Base-by-base conservation (phyloP, 1,284 basidiomycete species). In the Sanghuangporus baumii region DNA sequence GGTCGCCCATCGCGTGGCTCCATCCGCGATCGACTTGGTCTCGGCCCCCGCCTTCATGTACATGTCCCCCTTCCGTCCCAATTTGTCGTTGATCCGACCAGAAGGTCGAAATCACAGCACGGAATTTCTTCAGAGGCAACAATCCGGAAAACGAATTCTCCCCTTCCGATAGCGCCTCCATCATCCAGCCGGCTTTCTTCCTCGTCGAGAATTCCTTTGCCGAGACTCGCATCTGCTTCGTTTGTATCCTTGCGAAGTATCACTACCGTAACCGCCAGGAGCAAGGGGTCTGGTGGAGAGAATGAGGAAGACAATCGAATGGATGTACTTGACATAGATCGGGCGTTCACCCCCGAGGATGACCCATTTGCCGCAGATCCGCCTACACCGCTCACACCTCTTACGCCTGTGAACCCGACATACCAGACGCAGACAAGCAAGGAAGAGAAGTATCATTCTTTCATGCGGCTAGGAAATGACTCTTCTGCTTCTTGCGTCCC, bases 331-430 rank as follows among this genome's bases (percentile, higher is more conserved):
- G 36, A 48, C n/a, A 36, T 62, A 23, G 55, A 62, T 31, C 57
- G 52, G 4, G 48, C 50, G 11, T 58, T 65, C 34, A 60, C 59
- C 26, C 59, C 59, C 37, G 60, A 65, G 12, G 60, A 65, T 36
- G 63, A 65, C 31, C 63, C 63, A 2, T 65, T 65, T 47, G 63
- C 63, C 11, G 59, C 62, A 36, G 57, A 51, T 37, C 62, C 62
- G 18, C 48, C 46, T 20, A 63, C 57, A 3, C 48, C 59, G 9
- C 36, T 51, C 16, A 63, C 57, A 16, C 48, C 59, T 14, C 46
- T 51, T 11, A 60, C 62, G 23, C 62, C 62, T 47, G 8, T 57
- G 9, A 51, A 31, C 40, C 59, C 59, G 7, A 31, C 26, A 6
- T 47, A 48, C n/a, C 43, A 37, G 14, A 23, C 38, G 31, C 57